Evolutionary conservation across 2,329 filamentous ascomycete species (phyloP), one percentile per base, ranked within the genome.

Genomic region (Scytalidium sp.): DNA sequence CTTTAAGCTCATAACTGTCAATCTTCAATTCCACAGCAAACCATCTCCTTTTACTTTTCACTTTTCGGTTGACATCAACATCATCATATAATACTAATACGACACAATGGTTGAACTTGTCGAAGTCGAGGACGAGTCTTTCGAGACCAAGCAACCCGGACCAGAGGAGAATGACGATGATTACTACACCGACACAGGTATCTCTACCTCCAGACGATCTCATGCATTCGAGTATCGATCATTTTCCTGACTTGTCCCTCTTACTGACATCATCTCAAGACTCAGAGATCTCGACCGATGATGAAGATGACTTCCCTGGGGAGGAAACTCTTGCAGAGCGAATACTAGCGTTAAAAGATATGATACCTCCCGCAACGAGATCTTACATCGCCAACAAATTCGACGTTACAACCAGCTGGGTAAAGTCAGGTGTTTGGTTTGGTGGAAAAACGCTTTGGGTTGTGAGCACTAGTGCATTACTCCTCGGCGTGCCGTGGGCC

Each of bases 51-150:
- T 17, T 19, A 20, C 23, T 19, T 41, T 15, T 19, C 19, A 22
- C 20, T n/a, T 17, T 17, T 10, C 7, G 15, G 13, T 22, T 23
- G 15, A 15, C 15, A 15, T 21, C 21, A 5, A 41, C 19, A 47
- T 23, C 42, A 36, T 15, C 13, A 36, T 15, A 36, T 8, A 36
- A 8, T 36, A 36, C 5, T n/a, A 5, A 19, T 15, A 45, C 51
- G 57, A 50, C 73, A 85, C 71, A 64, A 97, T 97, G 93, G 93
- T 97, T 72, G 90, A 93, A 74, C 89, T 97, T 68, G 89, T 90
- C 68, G 93, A 97, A 79, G 93, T 97, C 67, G 87, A 95, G 69
- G 93, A 97, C 70, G 92, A 97, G 80, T 89, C 95, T 74, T 96
- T 97, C 78, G 79, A 87, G 74, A 76, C 82, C 70, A 75, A 80